These are phyloP conservation scores for Abrus pulchellus DNA, from an alignment of 306 rosid species.

Conservation along the genomic window DNA sequence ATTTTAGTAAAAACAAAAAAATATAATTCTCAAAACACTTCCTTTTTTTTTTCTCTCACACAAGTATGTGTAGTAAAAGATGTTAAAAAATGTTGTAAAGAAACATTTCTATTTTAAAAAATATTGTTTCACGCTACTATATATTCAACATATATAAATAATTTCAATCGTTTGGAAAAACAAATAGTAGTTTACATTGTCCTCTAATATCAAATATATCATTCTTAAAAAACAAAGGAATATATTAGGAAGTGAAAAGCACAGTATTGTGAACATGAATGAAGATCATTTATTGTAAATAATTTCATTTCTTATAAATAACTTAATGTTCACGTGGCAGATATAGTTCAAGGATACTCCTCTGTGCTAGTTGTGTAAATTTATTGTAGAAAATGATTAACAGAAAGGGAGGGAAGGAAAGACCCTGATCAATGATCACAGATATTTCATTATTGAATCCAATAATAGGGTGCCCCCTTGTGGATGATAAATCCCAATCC, in stretches of 20 bases:
- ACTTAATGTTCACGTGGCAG: slow-evolving; percentile 8
- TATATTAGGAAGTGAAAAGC: not conserved
- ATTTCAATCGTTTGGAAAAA: not conserved
- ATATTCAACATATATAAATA: not conserved
- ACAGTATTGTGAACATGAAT: not conserved
- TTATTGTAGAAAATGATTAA: not conserved
- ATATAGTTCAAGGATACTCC: not conserved
- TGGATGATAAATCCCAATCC: slow-evolving; percentile 47
- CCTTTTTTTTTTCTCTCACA: not conserved
- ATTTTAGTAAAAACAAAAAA: not conserved
- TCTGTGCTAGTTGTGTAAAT: slow-evolving; percentile 21
- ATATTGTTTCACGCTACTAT: not conserved
- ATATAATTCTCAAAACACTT: not conserved
- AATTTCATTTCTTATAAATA: not conserved
- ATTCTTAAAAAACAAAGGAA: not conserved
- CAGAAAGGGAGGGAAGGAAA: not conserved
- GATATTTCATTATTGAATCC: slow-evolving; percentile 48
- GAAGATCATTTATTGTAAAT: not conserved
- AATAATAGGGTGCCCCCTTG: slow-evolving; percentile 43
- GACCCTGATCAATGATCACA: slow-evolving; percentile 26
- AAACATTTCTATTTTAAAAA: not conserved
- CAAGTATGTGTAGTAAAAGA: not conserved
- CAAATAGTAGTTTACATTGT: not conserved
- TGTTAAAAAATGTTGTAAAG: not conserved
- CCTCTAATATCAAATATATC: not conserved